A percentile compares a stretch with the other conserved stretches of the same genome.
phyloP scores from a whole-genome alignment of 2,329 filamentous ascomycete species.

The Pseudogymnoascus sp. region DNA sequence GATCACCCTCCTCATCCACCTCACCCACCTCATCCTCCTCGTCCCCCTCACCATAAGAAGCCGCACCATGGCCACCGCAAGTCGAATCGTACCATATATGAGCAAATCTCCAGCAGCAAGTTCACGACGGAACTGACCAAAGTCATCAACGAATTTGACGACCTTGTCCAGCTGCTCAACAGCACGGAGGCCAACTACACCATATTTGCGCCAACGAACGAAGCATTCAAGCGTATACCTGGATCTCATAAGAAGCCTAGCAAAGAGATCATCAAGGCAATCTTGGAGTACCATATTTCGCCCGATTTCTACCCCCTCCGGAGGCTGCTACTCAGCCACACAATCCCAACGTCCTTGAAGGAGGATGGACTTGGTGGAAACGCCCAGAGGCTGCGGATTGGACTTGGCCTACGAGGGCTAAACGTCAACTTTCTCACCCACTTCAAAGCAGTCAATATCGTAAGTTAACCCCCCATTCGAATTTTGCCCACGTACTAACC shows the following conservation, averaged over 20 bases:
- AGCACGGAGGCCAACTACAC: conserved; percentile 68
- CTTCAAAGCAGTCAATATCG: conserved; percentile 63
- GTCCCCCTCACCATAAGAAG: conserved; percentile 24
- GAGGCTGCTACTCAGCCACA: conserved; percentile 62
- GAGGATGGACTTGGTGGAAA: conserved; percentile 47
- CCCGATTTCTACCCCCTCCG: conserved; percentile 58
- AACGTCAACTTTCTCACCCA: conserved; percentile 71
- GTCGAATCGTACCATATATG: conserved; percentile 67
- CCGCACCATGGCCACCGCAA: conserved; percentile 27
- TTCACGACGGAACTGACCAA: conserved; percentile 70
- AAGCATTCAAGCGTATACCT: conserved; percentile 61
- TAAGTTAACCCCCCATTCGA: conserved; percentile 32
- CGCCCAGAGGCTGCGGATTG: conserved; percentile 65
- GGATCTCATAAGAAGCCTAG: conserved; percentile 50
- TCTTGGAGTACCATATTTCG: conserved; percentile 70
- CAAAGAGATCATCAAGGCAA: conserved; percentile 60
- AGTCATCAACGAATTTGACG: conserved; percentile 64
- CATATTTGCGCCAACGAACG: conserved; percentile 71
- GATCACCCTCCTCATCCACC: conserved; percentile 14
- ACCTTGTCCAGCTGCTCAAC: conserved; percentile 67
- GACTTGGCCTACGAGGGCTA: conserved; percentile 54
- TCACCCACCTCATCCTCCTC: conserved; percentile 25
- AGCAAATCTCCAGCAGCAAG: conserved; percentile 68
- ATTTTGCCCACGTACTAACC: background rate
- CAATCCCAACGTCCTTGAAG: conserved; percentile 62